Percentiles rank a stretch among this genome's conserved stretches.
phyloP scores from a whole-genome alignment of 768 basidiomycete species.

The Mycena floridula region DNA sequence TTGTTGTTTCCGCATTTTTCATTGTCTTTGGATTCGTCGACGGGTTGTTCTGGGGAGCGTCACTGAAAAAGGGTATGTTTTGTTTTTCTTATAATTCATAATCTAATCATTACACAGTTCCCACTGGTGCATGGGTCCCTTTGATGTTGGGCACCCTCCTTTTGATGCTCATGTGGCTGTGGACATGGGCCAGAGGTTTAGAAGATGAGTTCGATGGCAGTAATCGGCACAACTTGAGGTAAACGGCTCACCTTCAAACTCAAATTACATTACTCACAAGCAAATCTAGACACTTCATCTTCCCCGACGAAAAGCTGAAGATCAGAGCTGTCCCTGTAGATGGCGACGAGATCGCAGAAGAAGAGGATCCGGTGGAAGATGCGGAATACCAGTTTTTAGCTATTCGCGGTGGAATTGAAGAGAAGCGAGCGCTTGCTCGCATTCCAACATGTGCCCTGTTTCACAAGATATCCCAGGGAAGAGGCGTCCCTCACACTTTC shows the following conservation, averaged over 20 bases:
- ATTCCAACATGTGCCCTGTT: conserved; percentile 53
- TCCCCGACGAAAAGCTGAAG: conserved; percentile 22
- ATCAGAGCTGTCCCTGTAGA: conserved; percentile 6
- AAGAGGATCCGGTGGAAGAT: conserved; percentile 13
- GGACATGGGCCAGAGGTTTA: conserved; percentile 63
- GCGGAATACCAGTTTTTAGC: conserved; percentile 20
- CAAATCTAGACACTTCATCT: conserved; percentile 56
- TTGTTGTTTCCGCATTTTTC: conserved; percentile 41
- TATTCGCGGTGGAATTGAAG: too few relatives aligned
- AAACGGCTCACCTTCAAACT: too few relatives aligned
- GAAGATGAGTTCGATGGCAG: conserved; percentile 57
- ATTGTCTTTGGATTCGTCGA: conserved; percentile 59
- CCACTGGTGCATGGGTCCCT: conserved; percentile 64
- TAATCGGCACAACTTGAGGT: conserved; percentile 46
- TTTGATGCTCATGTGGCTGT: conserved; percentile 50
- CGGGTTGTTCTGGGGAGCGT: conserved; percentile 63
- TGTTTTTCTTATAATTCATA: too few relatives aligned
- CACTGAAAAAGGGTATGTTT: conserved; percentile 57
- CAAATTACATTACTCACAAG: too few relatives aligned
- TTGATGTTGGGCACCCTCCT: conserved; percentile 49
- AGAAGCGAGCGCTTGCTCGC: conserved; percentile 25
- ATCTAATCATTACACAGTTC: too few relatives aligned
- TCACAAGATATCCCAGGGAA: conserved; percentile 46
- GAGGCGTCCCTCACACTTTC: conserved; percentile 62
- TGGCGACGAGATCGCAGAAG: conserved; percentile 10